A percentile compares a stretch with the other conserved stretches of the same genome.
Evolutionary conservation across 345 rosid genomes (phyloP).

Genomic region (Arabis hirsuta): DNA sequence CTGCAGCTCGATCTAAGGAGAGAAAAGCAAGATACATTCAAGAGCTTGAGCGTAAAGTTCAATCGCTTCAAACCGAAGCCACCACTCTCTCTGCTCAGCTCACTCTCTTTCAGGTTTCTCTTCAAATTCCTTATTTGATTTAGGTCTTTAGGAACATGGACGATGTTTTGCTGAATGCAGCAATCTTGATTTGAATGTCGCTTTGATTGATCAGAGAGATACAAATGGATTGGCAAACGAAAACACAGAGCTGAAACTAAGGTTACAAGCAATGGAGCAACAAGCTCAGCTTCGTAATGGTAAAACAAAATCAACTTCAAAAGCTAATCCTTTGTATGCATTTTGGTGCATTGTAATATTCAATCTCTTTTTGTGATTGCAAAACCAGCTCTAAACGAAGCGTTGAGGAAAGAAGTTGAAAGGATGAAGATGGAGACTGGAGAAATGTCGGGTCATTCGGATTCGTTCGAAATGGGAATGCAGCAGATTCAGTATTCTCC

Average conservation of each 20-base stretch:
- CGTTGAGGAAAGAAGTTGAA: conserved; percentile 69
- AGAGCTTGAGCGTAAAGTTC: conserved; percentile 86
- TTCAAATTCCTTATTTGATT: background rate
- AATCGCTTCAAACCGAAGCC: conserved; percentile 80
- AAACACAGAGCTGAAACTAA: conserved; percentile 76
- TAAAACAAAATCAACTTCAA: conserved; percentile 25
- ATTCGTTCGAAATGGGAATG: conserved; percentile 57
- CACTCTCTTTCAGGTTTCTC: conserved; percentile 66
- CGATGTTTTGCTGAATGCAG: background rate
- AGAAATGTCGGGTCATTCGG: conserved; percentile 49
- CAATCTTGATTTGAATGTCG: background rate
- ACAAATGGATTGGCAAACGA: conserved; percentile 66
- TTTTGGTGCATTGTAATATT: background rate
- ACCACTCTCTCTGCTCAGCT: conserved; percentile 88
- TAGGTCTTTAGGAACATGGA: background rate
- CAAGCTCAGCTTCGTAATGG: conserved; percentile 87
- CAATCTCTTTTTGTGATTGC: background rate
- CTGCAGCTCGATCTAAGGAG: conserved; percentile 92
- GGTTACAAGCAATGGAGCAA: conserved; percentile 83
- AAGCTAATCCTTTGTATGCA: background rate
- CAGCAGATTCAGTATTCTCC: conserved; percentile 48
- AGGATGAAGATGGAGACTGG: conserved; percentile 69
- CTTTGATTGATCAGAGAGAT: conserved; percentile 60
- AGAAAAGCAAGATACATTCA: conserved; percentile 79
- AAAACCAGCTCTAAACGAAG: conserved; percentile 61